Evolutionary conservation across 1,139 yeast genomes (phyloP).

Genomic region (Kodamaea sp.): DNA sequence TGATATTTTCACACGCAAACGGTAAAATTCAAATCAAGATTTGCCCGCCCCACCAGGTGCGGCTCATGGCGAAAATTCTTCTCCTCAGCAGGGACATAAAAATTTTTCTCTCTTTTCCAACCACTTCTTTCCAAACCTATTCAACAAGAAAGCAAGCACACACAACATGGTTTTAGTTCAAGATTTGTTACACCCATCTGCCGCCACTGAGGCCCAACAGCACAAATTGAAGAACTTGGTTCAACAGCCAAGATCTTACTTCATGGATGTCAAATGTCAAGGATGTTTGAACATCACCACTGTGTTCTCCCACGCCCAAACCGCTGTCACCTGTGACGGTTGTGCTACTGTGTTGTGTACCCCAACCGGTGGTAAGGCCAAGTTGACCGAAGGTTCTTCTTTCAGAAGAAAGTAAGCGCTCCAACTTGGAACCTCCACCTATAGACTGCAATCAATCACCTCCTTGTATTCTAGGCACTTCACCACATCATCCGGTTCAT

Average conservation of each 20-base stretch:
- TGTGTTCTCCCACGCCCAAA: slow-evolving; percentile 99
- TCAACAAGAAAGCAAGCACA: neutral
- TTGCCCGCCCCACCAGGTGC: slow-evolving; percentile 3
- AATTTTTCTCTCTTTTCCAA: slow-evolving; percentile 8
- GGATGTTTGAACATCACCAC: slow-evolving; percentile 99
- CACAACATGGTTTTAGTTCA: slow-evolving; percentile 20
- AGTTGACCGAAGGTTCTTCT: slow-evolving; percentile 97
- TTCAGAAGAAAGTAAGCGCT: slow-evolving; percentile 91
- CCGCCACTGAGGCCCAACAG: slow-evolving; percentile 92
- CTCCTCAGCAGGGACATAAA: slow-evolving; percentile 6
- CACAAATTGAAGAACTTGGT: slow-evolving; percentile 98
- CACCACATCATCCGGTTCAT: neutral
- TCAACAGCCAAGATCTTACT: slow-evolving; percentile 96
- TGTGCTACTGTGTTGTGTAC: slow-evolving; percentile 98
- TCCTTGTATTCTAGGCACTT: too few relatives aligned
- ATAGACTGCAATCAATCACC: neutral
- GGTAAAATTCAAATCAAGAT: too few relatives aligned
- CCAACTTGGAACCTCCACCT: neutral
- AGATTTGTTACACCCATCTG: slow-evolving; percentile 79
- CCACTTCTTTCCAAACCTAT: slow-evolving; percentile 1
- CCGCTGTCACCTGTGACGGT: slow-evolving; percentile 98
- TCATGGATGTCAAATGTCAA: slow-evolving; percentile 99
- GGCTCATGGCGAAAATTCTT: slow-evolving; percentile 8
- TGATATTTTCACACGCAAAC: neutral
- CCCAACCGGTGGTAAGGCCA: slow-evolving; percentile 99